Percentiles rank a stretch among this genome's conserved stretches.
These are phyloP conservation scores for Phytophthora litchii DNA, from an alignment of 352 stramenopile genomes.

Conservation along the genomic window DNA sequence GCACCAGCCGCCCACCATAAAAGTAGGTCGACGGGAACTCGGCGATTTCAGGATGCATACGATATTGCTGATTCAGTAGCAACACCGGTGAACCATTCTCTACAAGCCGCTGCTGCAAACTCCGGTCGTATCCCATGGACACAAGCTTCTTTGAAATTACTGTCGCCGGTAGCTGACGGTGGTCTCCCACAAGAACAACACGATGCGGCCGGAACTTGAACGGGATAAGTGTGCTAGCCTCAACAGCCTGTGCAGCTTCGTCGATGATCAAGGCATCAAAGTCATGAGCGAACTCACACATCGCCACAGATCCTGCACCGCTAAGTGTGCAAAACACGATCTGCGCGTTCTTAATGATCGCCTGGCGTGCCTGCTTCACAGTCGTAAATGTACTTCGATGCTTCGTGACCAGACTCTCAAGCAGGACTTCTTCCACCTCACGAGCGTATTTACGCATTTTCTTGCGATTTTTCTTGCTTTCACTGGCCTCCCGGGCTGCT, in stretches of 20 bases:
- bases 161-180: slow-evolving; percentile 97
- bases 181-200: slow-evolving; percentile 92
- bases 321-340: slow-evolving; percentile 89
- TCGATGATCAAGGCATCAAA: slow-evolving; percentile 98
- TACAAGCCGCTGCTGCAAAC: slow-evolving; percentile 97
- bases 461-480: slow-evolving; percentile 54
- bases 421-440: slow-evolving; percentile 72
- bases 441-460: slow-evolving; percentile 78
- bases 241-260: slow-evolving; percentile 97
- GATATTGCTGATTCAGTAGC: slow-evolving; percentile 97
- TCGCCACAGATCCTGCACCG: slow-evolving; percentile 71
- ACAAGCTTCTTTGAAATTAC: slow-evolving; percentile 93
- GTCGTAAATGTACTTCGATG: slow-evolving; percentile 64
- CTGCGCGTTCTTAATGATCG: slow-evolving; percentile 76
- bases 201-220: slow-evolving; percentile 90
- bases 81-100: slow-evolving; percentile 70
- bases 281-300: slow-evolving; percentile 90
- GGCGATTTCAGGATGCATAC: slow-evolving; percentile 97
- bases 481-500: slow-evolving; percentile 30
- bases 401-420: slow-evolving; percentile 71
- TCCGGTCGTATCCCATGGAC: slow-evolving; percentile 90
- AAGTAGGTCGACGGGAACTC: slow-evolving; percentile 95
- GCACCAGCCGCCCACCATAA: slow-evolving; percentile 94
- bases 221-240: slow-evolving; percentile 97
- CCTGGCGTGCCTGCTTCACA: slow-evolving; percentile 60